Evolutionary conservation across 257 asterid genomes (phyloP).

Genomic region (Penstemon newberryi): DNA sequence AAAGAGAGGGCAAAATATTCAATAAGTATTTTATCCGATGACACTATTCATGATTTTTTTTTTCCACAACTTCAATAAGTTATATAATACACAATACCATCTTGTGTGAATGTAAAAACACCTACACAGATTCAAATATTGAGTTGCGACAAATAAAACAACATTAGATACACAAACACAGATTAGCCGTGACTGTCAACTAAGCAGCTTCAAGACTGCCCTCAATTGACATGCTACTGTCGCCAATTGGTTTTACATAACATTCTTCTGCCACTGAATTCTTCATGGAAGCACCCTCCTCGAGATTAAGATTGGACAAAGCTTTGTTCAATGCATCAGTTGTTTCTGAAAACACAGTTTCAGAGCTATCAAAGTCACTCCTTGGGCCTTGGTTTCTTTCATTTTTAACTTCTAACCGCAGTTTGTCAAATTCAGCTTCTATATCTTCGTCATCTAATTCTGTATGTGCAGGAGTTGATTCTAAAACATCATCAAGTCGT

Average conservation of each 20-base stretch:
- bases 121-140: background rate
- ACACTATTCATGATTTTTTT: too few species aligned
- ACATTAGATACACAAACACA: background rate
- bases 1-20: background rate
- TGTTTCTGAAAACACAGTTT: slow-evolving; percentile 32
- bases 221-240: slow-evolving; percentile 26
- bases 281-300: slow-evolving; percentile 28
- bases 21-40: too few species aligned
- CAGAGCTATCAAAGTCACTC: slow-evolving; percentile 16
- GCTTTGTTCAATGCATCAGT: slow-evolving; percentile 50
- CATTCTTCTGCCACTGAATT: slow-evolving; percentile 27
- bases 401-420: slow-evolving; percentile 49
- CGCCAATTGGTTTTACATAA: slow-evolving; percentile 19
- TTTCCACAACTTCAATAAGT: too few species aligned
- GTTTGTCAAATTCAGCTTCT: slow-evolving; percentile 62
- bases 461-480: slow-evolving; percentile 38
- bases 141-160: background rate
- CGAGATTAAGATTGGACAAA: slow-evolving; percentile 52
- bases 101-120: background rate
- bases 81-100: too few species aligned
- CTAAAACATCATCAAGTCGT: slow-evolving; percentile 60
- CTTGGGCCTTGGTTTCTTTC: slow-evolving; percentile 31
- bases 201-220: slow-evolving; percentile 50
- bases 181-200: slow-evolving; percentile 7
- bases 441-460: slow-evolving; percentile 62